Evolutionary conservation across 306 rosid genomes (phyloP), one percentile per base, ranked within the genome.

Genomic region (Cucurbita argyrosperma): DNA sequence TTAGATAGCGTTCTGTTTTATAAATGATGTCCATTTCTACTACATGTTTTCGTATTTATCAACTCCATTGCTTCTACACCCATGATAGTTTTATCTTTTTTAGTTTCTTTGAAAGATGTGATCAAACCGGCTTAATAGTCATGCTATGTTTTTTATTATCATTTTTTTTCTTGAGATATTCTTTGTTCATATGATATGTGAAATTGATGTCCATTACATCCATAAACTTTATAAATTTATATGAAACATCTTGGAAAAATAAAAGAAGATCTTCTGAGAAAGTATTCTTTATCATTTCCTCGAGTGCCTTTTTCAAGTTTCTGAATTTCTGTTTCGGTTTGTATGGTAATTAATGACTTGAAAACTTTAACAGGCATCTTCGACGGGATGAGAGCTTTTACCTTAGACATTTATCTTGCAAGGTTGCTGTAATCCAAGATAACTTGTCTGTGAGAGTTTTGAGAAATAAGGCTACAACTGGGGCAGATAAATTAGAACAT

Each of bases 381-480:
- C 67, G 83, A 72, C 83, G 87, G 50, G 92, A 91, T 66, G 42
- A 83, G 82, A 82, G 83, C 71, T 81, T 54, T 82, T 86, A 87
- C 71, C 79, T 78, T 60, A 83, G 78, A 82, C 87, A 82, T 79
- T 79, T 89, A 79, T 84, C 97, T 9, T 84, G 85, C 79, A 89
- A 89, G 84, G 78, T 91, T 56, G 91, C 88, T 65, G 37, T 85
- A 71, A 81, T 91, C 57, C 83, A 86, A 59, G 88, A 87, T 74
- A 81, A 70, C 72, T 79, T 89, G 50, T 72, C 82, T 26, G 75
- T 87, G 77, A 84, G 87, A 4, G 54, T 82, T 8, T 49, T 71
- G 83, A 87, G 84, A 82, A 60, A 72, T 70, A 76, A 83, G 26
- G 46, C 70, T 77, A 49, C 54, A 53, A 26, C n/a, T 37, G 83